Evolutionary conservation across 768 basidiomycete genomes (phyloP).

Genomic region (Russula foetens): DNA sequence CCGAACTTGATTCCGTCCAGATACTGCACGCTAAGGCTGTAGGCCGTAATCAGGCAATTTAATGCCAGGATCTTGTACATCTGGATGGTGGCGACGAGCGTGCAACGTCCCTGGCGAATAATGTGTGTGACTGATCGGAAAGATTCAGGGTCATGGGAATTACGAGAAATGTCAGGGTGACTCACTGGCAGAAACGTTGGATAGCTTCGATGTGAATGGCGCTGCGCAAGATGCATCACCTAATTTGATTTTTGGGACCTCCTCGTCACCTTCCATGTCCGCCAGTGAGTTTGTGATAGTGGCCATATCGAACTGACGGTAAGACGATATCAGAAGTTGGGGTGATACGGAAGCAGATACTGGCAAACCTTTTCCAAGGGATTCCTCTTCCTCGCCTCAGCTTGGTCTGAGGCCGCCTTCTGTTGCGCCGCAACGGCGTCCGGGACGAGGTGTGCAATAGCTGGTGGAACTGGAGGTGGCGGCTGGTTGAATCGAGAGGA

Average conservation of each 20-base stretch:
- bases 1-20: constrained; percentile 99
- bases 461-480: constrained; percentile 87
- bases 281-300: constrained; percentile 80
- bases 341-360: background rate
- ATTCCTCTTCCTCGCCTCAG: constrained; percentile 65
- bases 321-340: constrained; percentile 2
- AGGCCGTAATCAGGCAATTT: constrained; percentile 98
- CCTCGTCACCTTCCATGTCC: constrained; percentile 90
- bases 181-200: constrained; percentile 95
- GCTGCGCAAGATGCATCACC: constrained; percentile 99
- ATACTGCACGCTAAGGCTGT: constrained; percentile 94
- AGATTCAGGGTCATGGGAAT: background rate
- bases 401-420: constrained; percentile 58
- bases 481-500: constrained; percentile 86
- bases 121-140: constrained; percentile 75
- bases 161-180: constrained; percentile 18
- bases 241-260: constrained; percentile 96
- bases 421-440: constrained; percentile 88
- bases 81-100: constrained; percentile 95
- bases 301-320: constrained; percentile 60
- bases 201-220: constrained; percentile 95
- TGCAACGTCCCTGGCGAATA: constrained; percentile 97
- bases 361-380: constrained; percentile 79
- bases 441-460: constrained; percentile 82
- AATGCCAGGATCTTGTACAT: constrained; percentile 99